phyloP scores from a whole-genome alignment of 164 flowering plant genomes.

The Kingdonia uniflora region DNA sequence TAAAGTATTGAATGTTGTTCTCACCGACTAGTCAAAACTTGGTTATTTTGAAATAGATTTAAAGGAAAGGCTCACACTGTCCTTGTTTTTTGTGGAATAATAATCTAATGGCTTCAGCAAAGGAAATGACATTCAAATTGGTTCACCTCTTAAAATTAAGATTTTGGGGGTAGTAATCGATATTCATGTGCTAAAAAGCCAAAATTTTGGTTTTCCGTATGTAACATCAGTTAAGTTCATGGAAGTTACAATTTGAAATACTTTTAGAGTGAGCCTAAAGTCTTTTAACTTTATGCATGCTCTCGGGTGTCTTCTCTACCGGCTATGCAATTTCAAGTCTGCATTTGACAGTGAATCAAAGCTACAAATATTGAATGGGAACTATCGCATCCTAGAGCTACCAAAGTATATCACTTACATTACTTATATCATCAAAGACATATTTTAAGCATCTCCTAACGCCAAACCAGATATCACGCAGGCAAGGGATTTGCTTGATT shows the following conservation, averaged over 20 bases:
- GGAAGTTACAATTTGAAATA: too few relatives aligned
- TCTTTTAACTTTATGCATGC: constrained; percentile 39
- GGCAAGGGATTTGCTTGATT: constrained; percentile 99
- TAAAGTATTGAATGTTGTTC: too few relatives aligned
- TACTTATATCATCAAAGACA: constrained; percentile 69
- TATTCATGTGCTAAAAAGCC: too few relatives aligned
- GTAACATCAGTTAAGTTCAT: too few relatives aligned
- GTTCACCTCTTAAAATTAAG: too few relatives aligned
- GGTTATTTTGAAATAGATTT: too few relatives aligned
- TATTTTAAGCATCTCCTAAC: constrained; percentile 86
- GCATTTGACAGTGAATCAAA: constrained; percentile 99
- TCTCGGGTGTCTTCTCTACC: constrained; percentile 89
- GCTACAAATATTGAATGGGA: constrained; percentile 90
- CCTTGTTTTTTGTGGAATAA: too few relatives aligned
- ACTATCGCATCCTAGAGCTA: constrained; percentile 85
- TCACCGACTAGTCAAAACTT: too few relatives aligned
- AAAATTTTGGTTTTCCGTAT: too few relatives aligned
- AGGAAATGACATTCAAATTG: too few relatives aligned
- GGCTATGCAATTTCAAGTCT: constrained; percentile 85
- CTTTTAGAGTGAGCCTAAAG: not conserved
- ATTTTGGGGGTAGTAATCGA: not conserved
- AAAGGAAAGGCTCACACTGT: not conserved
- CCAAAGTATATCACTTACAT: constrained; percentile 66
- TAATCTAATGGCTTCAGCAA: too few relatives aligned
- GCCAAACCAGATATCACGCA: constrained; percentile 98